A percentile compares a stretch with the other conserved stretches of the same genome.
These are phyloP conservation scores for Scheffersomyces ergatensis DNA, from an alignment of 805 yeast species.

Conservation along the genomic window DNA sequence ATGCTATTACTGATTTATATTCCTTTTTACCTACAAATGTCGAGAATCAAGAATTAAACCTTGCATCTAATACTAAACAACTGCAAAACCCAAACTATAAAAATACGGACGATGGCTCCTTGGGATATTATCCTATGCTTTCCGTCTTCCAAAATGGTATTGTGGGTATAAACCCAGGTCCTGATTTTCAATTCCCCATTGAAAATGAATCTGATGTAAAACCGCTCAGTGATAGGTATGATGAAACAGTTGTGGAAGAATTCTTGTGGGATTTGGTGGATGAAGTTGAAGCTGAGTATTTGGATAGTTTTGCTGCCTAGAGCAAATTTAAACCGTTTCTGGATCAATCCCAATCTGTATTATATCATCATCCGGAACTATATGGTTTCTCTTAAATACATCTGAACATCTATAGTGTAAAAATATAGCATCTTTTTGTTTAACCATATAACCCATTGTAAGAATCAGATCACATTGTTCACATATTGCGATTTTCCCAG, in stretches of 20 bases:
- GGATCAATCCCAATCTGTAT: conserved; percentile 8
- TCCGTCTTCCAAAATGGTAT: conserved; percentile 79
- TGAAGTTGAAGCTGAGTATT: conserved; percentile 66
- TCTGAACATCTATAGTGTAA: conserved; percentile 51
- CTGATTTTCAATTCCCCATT: conserved; percentile 52
- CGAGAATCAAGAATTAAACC: conserved; percentile 35
- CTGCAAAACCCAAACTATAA: conserved; percentile 35
- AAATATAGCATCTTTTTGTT: conserved; percentile 34
- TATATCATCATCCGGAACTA: conserved; percentile 1
- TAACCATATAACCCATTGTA: conserved; percentile 46
- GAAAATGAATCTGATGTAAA: conserved; percentile 35
- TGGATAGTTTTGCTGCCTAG: conserved; percentile 41
- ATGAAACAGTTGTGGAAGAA: conserved; percentile 75
- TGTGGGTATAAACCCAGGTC: conserved; percentile 69
- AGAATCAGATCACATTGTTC: conserved; percentile 51
- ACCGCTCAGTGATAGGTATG: conserved; percentile 59
- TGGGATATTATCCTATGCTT: conserved; percentile 91
- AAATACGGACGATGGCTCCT: conserved; percentile 71
- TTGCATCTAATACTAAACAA: conserved; percentile 27
- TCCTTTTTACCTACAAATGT: conserved; percentile 82
- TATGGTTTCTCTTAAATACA: conserved; percentile 32
- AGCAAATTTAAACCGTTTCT: background rate
- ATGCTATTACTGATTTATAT: conserved; percentile 63
- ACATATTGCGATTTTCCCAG: conserved; percentile 45
- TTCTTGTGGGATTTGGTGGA: conserved; percentile 81